Evolutionary conservation across 2,329 filamentous ascomycete species (phyloP), one percentile per base, ranked within the genome.

Genomic region (Daldinia sp.): DNA sequence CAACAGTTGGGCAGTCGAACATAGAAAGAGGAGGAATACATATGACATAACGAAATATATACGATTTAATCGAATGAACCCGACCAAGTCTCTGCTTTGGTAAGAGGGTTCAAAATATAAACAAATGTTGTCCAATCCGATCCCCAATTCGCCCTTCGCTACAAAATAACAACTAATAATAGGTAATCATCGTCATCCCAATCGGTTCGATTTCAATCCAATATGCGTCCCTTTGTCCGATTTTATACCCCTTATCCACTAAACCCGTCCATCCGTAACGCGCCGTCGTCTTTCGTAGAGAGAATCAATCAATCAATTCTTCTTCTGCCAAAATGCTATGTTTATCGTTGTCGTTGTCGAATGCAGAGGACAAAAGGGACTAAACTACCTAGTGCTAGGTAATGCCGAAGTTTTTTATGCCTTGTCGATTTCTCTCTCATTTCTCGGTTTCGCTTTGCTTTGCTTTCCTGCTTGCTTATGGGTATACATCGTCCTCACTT

Each of bases 31-130:
- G 33, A 35, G 9, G 26, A 51, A 51, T 33, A 51, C 46, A 51
- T 15, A 33, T 33, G 26, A 51, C 46, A 51, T 51, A 51, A 33
- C 28, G 9, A 51, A 51, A 51, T 51, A 51, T 51, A 51, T 51
- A 51, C 46, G 26, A 51, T 6, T 6, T 51, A 51, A 51, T 51
- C 26, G 46, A 51, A 51, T 51, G 13, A 51, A 51, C 46, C 28
- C 46, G 13, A 5, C 46, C 26, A n/a, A 51, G 46, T 33, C 26
- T 30, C 46, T 33, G 26, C 46, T 33, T 50, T 51, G 26, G 46
- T 15, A 48, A 28, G 13, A 50, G 26, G 12, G 23, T 28, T 15
- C 23, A n/a, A 50, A 51, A 30, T 30, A 42, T 15, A 33, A 30
- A 51, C 46, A 51, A 13, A 12, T n/a, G 2, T 39, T 15, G 35